These are phyloP conservation scores for Cystofilobasidium capitatum DNA, from an alignment of 768 basidiomycete genomes.

Conservation along the genomic window DNA sequence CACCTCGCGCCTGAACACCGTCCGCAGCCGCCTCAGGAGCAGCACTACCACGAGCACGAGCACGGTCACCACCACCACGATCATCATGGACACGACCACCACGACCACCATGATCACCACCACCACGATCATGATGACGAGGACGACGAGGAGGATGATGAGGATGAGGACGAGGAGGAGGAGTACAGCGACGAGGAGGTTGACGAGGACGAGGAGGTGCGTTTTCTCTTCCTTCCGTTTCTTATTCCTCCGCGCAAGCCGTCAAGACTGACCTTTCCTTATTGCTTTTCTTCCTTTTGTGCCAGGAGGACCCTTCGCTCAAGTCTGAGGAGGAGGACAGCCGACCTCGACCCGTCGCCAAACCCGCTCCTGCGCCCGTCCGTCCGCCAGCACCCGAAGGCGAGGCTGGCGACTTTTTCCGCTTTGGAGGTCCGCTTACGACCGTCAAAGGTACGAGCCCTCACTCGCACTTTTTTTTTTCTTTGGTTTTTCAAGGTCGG, in stretches of 20 bases:
- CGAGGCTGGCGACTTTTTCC: conserved; percentile 51
- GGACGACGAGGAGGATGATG: conserved; percentile 23
- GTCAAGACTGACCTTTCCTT: not conserved
- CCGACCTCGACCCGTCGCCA: conserved; percentile 11
- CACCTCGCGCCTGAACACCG: conserved; percentile 38
- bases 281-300: no score
- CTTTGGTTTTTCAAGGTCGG: not conserved
- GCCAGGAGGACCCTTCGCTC: no score
- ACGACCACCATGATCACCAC: conserved; percentile 19
- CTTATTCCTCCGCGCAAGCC: not conserved
- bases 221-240: not conserved
- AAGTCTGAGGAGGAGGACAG: conserved; percentile 50
- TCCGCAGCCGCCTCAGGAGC: conserved; percentile 16
- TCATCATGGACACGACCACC: conserved; percentile 22
- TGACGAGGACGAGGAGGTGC: conserved; percentile 26
- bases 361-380: not conserved
- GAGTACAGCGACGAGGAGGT: conserved; percentile 26
- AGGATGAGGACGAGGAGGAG: conserved; percentile 24
- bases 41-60: conserved; percentile 18
- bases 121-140: conserved; percentile 11
- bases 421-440: conserved; percentile 70
- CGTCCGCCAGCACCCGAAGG: conserved; percentile 20
- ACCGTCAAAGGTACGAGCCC: conserved; percentile 47
- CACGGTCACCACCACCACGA: conserved; percentile 3
- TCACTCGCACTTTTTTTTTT: no score